These are phyloP conservation scores for Ilyonectria mors-panacis DNA, from an alignment of 2,329 filamentous ascomycete species.

Conservation along the genomic window DNA sequence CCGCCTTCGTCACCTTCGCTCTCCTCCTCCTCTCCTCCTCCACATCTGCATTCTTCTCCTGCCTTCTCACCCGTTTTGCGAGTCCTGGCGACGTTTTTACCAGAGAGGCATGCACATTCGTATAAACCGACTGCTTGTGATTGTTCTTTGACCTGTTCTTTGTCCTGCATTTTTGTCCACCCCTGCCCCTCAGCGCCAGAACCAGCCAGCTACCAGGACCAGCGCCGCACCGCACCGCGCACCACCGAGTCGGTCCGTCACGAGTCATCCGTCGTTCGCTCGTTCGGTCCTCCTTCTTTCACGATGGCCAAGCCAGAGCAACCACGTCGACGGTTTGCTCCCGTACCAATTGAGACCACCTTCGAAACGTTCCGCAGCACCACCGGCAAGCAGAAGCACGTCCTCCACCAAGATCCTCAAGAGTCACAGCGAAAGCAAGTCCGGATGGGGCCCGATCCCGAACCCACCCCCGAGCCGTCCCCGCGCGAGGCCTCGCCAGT, in stretches of 20 bases:
- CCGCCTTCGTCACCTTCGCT: slow-evolving; percentile 8
- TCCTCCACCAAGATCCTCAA: slow-evolving; percentile 27
- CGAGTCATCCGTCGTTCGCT: slow-evolving; percentile 39
- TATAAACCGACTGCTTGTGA: background rate
- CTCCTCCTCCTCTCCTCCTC: slow-evolving; percentile 4
- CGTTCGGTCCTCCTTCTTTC: slow-evolving; percentile 54
- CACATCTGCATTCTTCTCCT: background rate
- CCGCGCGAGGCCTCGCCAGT: slow-evolving; percentile 64
- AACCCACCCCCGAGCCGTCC: slow-evolving; percentile 69
- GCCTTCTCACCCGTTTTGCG: background rate
- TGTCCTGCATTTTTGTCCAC: slow-evolving; percentile 39
- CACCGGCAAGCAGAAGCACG: slow-evolving; percentile 43
- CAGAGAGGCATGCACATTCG: background rate
- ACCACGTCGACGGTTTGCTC: slow-evolving; percentile 73
- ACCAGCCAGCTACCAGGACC: slow-evolving; percentile 31
- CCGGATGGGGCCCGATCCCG: slow-evolving; percentile 66
- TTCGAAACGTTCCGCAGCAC: slow-evolving; percentile 70
- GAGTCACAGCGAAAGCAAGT: slow-evolving; percentile 32
- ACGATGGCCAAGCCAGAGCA: slow-evolving; percentile 59
- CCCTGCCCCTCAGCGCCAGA: slow-evolving; percentile 42
- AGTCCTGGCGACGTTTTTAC: slow-evolving; percentile 11
- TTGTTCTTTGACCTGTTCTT: slow-evolving; percentile 18
- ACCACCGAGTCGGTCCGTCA: slow-evolving; percentile 35
- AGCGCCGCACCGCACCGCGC: slow-evolving; percentile 31
- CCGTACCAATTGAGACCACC: slow-evolving; percentile 81